phyloP scores from a whole-genome alignment of 2,329 filamentous ascomycete species.

The Gliomastix tumulicola region DNA sequence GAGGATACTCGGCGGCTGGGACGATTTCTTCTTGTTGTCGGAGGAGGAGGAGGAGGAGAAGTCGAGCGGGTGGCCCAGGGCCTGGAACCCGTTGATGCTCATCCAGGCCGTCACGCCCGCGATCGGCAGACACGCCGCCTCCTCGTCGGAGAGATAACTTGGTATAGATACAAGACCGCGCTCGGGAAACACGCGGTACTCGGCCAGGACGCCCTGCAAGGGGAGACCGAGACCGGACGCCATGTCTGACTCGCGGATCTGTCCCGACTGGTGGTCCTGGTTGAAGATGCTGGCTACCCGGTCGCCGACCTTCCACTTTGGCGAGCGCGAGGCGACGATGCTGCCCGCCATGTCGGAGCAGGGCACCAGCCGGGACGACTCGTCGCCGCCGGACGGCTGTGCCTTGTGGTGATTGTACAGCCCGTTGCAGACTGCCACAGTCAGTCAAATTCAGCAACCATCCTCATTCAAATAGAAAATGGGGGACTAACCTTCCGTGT shows the following conservation, averaged over 20 bases:
- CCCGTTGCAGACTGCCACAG: slow-evolving; percentile 49
- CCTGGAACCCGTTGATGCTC: slow-evolving; percentile 53
- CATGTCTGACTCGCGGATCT: slow-evolving; percentile 48
- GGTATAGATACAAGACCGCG: slow-evolving; percentile 49
- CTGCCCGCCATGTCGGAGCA: slow-evolving; percentile 66
- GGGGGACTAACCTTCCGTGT: slow-evolving; percentile 32
- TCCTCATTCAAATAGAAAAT: background rate
- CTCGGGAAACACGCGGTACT: slow-evolving; percentile 53
- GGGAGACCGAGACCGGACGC: slow-evolving; percentile 53
- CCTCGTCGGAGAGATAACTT: slow-evolving; percentile 48
- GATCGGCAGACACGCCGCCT: slow-evolving; percentile 54
- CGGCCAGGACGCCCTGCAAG: slow-evolving; percentile 46
- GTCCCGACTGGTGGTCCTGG: slow-evolving; percentile 49
- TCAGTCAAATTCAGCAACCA: background rate
- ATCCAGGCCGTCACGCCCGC: slow-evolving; percentile 60
- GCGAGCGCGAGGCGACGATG: slow-evolving; percentile 37
- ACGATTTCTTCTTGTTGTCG: background rate
- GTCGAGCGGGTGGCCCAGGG: slow-evolving; percentile 36
- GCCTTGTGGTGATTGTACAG: slow-evolving; percentile 60
- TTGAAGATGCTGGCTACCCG: slow-evolving; percentile 63
- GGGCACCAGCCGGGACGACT: slow-evolving; percentile 49
- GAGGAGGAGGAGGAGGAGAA: slow-evolving; percentile 3
- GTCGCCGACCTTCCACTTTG: slow-evolving; percentile 45
- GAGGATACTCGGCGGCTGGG: slow-evolving; percentile 28
- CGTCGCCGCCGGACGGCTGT: slow-evolving; percentile 24